These are phyloP conservation scores for Plectranthus barbatus DNA, from an alignment of 257 asterid species.

Conservation along the genomic window DNA sequence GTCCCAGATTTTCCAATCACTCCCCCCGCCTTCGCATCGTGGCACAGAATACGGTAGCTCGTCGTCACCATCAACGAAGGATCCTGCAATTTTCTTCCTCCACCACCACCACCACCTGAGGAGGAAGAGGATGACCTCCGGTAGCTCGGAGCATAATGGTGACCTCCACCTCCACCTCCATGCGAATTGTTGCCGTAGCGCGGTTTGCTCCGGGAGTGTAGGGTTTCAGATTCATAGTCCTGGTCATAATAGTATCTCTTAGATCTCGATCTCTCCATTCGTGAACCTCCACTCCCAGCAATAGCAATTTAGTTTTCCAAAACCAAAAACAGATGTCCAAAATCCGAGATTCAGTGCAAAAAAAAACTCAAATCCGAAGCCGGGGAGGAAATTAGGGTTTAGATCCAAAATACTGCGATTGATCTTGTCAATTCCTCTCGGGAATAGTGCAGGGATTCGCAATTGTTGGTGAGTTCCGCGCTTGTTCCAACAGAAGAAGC, in stretches of 20 bases:
- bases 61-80: conserved; percentile 67
- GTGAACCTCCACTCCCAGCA: conserved; percentile 5
- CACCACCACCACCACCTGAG: conserved; percentile 9
- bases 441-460: conserved; percentile 4
- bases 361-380: background rate
- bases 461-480: conserved; percentile 7
- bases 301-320: background rate
- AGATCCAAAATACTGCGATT: conserved; percentile 13
- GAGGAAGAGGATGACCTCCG: conserved; percentile 29
- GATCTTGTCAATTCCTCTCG: background rate
- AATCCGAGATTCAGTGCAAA: conserved; percentile 12
- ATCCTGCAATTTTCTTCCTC: conserved; percentile 51
- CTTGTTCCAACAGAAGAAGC: conserved; percentile 5
- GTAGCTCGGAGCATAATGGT: conserved; percentile 32
- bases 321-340: conserved; percentile 15
- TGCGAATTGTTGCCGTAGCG: conserved; percentile 37
- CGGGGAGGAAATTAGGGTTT: conserved; percentile 44
- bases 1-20: conserved; percentile 95
- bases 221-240: conserved; percentile 64
- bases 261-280: conserved; percentile 85
- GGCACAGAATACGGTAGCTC: conserved; percentile 73
- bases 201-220: conserved; percentile 44
- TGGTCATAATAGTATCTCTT: conserved; percentile 73
- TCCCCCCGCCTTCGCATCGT: conserved; percentile 82
- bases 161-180: conserved; percentile 32